Evolutionary conservation across 2,329 filamentous ascomycete genomes (phyloP).

Genomic region (Colletotrichum lini): DNA sequence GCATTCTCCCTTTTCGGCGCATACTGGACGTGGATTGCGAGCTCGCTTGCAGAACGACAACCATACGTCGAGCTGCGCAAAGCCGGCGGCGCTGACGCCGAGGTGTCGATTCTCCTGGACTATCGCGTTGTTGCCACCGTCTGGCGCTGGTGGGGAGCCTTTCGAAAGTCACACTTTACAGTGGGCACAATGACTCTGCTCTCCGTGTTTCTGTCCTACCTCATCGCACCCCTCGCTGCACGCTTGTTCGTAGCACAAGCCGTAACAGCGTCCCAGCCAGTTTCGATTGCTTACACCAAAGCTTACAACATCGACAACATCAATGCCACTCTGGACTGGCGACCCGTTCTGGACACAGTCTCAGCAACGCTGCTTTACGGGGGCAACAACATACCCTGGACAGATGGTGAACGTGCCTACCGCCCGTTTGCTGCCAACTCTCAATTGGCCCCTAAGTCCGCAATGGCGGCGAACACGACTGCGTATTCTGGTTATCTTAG

Average conservation of each 20-base stretch:
- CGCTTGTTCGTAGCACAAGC: constrained; percentile 15
- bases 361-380: constrained; percentile 11
- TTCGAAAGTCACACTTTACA: constrained; percentile 1
- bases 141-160: constrained; percentile 23
- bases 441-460: neutral
- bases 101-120: constrained; percentile 6
- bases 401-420: constrained; percentile 1
- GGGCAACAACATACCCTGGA: constrained; percentile 17
- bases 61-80: constrained; percentile 25
- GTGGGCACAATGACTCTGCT: constrained; percentile 14
- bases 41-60: constrained; percentile 8
- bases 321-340: constrained; percentile 21
- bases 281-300: neutral
- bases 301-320: neutral
- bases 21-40: constrained; percentile 22
- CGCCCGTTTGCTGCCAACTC: neutral
- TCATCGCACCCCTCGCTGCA: constrained; percentile 16
- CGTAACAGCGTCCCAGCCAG: neutral
- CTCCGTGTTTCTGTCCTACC: constrained; percentile 4
- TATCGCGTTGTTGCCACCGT: constrained; percentile 15
- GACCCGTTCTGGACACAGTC: constrained; percentile 12
- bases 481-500: constrained; percentile 22
- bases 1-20: constrained; percentile 19
- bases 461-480: constrained; percentile 10
- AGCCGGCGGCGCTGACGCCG: constrained; percentile 5